A percentile compares a stretch with the other conserved stretches of the same genome.
These are phyloP conservation scores for Solanum hybrid DNA, from an alignment of 305 asterid species.

Conservation along the genomic window DNA sequence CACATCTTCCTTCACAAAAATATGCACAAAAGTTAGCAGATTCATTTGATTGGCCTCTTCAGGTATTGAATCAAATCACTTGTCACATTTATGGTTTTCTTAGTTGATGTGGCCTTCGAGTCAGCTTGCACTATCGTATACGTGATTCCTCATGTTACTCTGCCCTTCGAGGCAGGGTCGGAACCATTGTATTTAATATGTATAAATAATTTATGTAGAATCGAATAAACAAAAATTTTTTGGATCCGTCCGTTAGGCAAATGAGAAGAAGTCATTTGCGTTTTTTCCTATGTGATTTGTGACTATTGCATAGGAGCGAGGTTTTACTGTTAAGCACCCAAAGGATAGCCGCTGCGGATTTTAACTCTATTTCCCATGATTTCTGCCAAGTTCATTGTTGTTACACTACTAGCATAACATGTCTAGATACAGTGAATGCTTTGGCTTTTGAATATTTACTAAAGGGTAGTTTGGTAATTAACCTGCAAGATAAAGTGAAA, in stretches of 20 bases:
- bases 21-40: conserved; percentile 42
- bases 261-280: not conserved
- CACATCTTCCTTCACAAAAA: conserved; percentile 70
- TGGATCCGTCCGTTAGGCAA: too few species aligned
- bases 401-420: not conserved
- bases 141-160: not conserved
- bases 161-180: not conserved
- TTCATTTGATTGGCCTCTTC: conserved; percentile 50
- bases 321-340: not conserved
- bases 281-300: not conserved
- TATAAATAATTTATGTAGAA: not conserved
- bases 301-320: not conserved
- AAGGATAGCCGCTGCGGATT: accelerated
- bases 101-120: not conserved
- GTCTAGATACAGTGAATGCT: not conserved
- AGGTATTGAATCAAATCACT: conserved; percentile 28
- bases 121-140: not conserved
- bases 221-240: not conserved
- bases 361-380: not conserved
- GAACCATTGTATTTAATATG: not conserved
- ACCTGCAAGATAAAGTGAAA: not conserved
- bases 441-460: not conserved
- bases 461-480: not conserved
- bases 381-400: not conserved
- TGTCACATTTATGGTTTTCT: not conserved